Evolutionary conservation across 2,329 filamentous ascomycete species (phyloP).

Genomic region (Hymenotorrendiella dingleyae): DNA sequence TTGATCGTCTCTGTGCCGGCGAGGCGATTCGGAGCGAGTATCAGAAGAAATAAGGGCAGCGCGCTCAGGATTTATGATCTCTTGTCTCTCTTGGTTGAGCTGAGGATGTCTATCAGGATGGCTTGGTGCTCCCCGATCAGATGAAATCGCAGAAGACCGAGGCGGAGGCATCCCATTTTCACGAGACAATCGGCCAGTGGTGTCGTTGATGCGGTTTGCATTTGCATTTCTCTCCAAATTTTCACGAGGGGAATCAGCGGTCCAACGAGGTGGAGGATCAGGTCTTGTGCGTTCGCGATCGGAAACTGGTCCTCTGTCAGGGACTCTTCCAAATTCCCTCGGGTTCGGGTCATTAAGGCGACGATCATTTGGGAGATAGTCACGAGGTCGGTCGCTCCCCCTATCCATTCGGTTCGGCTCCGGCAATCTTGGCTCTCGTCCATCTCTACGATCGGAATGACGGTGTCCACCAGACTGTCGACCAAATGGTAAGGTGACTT

Average conservation of each 20-base stretch:
- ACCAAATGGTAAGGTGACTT: conserved; percentile 27
- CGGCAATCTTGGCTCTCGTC: conserved; percentile 16
- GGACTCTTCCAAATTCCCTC: conserved; percentile 24
- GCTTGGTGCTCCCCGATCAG: conserved; percentile 20
- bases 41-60: conserved; percentile 29
- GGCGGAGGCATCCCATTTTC: conserved; percentile 27
- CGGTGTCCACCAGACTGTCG: conserved; percentile 27
- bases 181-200: conserved; percentile 25
- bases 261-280: conserved; percentile 28
- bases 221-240: conserved; percentile 22
- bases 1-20: conserved; percentile 27
- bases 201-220: conserved; percentile 19
- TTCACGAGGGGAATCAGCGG: conserved; percentile 24
- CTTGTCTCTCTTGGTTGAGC: conserved; percentile 26
- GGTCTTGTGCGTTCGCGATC: conserved; percentile 25
- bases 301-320: conserved; percentile 18
- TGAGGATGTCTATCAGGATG: conserved; percentile 7
- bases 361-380: conserved; percentile 24
- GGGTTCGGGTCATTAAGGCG: conserved; percentile 19
- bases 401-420: conserved; percentile 23
- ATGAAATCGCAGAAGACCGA: conserved; percentile 14
- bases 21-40: conserved; percentile 25
- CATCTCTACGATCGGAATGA: conserved; percentile 29
- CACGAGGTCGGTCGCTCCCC: conserved; percentile 27
- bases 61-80: conserved; percentile 30